phyloP scores from a whole-genome alignment of 441 rosid genomes.

The Erodium chrysanthum region DNA sequence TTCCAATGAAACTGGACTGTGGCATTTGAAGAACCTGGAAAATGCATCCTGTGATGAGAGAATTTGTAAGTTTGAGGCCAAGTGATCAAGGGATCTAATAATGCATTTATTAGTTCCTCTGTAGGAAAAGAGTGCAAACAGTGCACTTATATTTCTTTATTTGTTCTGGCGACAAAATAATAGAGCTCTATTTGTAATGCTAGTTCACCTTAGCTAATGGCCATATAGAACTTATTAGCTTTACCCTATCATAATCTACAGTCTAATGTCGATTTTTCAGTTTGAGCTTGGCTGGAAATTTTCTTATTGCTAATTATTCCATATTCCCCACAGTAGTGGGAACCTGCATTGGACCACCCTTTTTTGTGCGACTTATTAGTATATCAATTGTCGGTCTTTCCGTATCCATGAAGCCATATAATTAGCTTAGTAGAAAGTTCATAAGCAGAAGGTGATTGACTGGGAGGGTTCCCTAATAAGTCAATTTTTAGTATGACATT shows the following conservation, averaged over 20 bases:
- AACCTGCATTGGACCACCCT: not conserved
- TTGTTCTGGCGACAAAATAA: not conserved
- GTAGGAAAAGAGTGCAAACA: not conserved
- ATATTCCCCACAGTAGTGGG: not conserved
- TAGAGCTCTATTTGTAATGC: not conserved
- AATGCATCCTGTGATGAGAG: not conserved
- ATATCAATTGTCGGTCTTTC: not conserved
- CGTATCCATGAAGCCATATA: not conserved
- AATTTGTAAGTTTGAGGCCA: not conserved
- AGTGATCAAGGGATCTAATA: not conserved
- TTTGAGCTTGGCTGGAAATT: not conserved
- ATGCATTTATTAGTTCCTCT: not conserved
- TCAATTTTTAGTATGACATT: not conserved
- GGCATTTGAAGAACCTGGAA: not conserved
- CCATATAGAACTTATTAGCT: not conserved
- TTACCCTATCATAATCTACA: not conserved
- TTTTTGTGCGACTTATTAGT: not conserved
- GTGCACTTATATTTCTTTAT: not conserved
- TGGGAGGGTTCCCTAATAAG: not conserved
- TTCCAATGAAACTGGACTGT: not conserved
- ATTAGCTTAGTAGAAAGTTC: not conserved
- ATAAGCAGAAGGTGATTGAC: not conserved
- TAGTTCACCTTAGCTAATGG: not conserved
- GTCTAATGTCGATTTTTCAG: not conserved
- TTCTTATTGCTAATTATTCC: not conserved